These are phyloP conservation scores for Trichaptum fuscoviolaceum DNA, from an alignment of 768 basidiomycete genomes.

Conservation along the genomic window DNA sequence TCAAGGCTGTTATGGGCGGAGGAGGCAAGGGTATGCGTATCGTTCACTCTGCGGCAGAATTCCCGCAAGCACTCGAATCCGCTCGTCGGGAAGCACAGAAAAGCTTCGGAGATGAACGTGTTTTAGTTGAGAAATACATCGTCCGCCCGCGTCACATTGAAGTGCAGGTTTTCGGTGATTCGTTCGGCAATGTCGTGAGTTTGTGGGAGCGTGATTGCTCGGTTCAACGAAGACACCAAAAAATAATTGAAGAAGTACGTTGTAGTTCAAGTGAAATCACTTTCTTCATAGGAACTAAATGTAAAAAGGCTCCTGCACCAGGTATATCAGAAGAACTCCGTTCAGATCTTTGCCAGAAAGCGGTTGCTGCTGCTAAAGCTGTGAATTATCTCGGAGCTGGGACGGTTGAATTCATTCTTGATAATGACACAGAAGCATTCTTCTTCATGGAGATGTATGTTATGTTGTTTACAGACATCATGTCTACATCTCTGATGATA, in stretches of 20 bases:
- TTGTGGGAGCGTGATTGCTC: conserved; percentile 96
- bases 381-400: conserved; percentile 90
- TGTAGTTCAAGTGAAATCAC: background rate
- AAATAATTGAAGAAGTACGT: conserved; percentile 84
- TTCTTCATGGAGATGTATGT: conserved; percentile 95
- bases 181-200: conserved; percentile 73
- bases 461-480: background rate
- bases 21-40: conserved; percentile 96
- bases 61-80: conserved; percentile 76
- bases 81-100: conserved; percentile 87
- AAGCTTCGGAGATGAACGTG: conserved; percentile 80
- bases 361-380: conserved; percentile 87
- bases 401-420: conserved; percentile 96
- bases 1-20: conserved; percentile 95
- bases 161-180: conserved; percentile 92
- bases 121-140: conserved; percentile 88
- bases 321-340: conserved; percentile 76
- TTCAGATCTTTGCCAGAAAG: conserved; percentile 77
- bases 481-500: conserved; percentile 3
- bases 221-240: conserved; percentile 89
- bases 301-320: conserved; percentile 77
- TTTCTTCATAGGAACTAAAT: conserved; percentile 4
- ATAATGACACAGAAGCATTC: conserved; percentile 81
- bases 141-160: conserved; percentile 86
- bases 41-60: conserved; percentile 61